Conservation (phyloP, 1,284 basidiomycete genomes). For the Ustilago vetiveriae region DNA sequence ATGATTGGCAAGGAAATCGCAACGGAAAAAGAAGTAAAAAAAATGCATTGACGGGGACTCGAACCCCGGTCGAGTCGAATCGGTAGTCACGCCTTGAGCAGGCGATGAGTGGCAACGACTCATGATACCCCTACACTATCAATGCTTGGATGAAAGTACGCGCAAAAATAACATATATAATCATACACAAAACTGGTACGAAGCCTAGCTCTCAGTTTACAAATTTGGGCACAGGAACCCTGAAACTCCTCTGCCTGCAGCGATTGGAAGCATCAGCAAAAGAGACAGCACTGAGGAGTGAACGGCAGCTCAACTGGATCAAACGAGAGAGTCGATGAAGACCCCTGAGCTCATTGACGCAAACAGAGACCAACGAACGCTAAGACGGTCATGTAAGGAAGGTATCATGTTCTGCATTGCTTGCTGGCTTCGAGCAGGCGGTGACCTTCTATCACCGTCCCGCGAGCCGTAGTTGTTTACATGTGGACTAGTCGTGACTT, state of each 20-base stretch:
- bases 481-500: neutral
- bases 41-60: slow-evolving; percentile 56
- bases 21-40: slow-evolving; percentile 8
- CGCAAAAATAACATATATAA: too few relatives aligned
- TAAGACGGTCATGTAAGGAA: too few relatives aligned
- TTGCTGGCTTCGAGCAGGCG: slow-evolving; percentile 16
- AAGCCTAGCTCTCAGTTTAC: too few relatives aligned
- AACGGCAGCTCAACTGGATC: too few relatives aligned
- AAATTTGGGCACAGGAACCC: too few relatives aligned
- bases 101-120: slow-evolving; percentile 50
- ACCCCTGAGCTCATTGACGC: too few relatives aligned
- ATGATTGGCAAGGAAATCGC: too few relatives aligned
- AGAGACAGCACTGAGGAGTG: too few relatives aligned
- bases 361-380: too few relatives aligned
- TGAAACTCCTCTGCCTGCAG: too few relatives aligned
- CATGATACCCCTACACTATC: slow-evolving; percentile 55
- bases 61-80: slow-evolving; percentile 57
- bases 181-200: rapidly evolving
- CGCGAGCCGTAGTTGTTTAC: slow-evolving; percentile 16
- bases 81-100: slow-evolving; percentile 17
- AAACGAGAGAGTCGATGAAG: too few relatives aligned
- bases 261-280: too few relatives aligned
- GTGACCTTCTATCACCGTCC: neutral
- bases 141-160: slow-evolving; percentile 17
- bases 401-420: slow-evolving; percentile 22